phyloP scores from a whole-genome alignment of 768 basidiomycete genomes.

The Bullera alba region DNA sequence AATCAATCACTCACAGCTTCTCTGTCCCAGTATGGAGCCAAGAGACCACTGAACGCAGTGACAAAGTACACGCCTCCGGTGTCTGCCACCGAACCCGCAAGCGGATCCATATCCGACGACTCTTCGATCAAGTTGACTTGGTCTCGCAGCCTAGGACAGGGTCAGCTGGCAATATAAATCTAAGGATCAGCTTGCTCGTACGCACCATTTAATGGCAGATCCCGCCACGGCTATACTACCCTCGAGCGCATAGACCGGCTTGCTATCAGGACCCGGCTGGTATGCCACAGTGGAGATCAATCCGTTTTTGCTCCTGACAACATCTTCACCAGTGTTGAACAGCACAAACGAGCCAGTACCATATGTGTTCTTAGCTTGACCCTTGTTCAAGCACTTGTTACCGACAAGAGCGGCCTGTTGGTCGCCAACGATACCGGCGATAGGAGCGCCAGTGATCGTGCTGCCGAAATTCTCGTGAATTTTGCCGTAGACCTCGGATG shows the following conservation, averaged over 20 bases:
- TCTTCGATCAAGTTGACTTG: conserved; percentile 73
- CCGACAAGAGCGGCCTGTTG: conserved; percentile 95
- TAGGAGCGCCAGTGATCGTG: conserved; percentile 58
- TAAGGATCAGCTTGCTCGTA: background rate
- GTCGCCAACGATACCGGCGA: conserved; percentile 93
- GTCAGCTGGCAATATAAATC: background rate
- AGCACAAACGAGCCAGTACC: conserved; percentile 95
- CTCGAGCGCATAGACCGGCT: conserved; percentile 87
- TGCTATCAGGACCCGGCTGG: conserved; percentile 68
- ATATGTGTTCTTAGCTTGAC: conserved; percentile 97
- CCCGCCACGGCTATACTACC: conserved; percentile 94
- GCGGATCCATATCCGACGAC: conserved; percentile 73
- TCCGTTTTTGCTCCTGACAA: conserved; percentile 78
- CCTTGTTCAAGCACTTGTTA: conserved; percentile 84
- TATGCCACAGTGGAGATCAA: conserved; percentile 87
- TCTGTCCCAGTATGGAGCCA: conserved; percentile 91
- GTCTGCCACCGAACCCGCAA: conserved; percentile 67
- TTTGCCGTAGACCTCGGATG: conserved; percentile 84
- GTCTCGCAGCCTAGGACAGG: conserved; percentile 65
- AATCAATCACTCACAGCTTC: conserved; percentile 55
- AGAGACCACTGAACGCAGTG: conserved; percentile 88
- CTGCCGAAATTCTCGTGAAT: conserved; percentile 54
- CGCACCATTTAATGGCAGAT: conserved; percentile 82
- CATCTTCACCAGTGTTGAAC: conserved; percentile 84
- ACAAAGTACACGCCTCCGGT: conserved; percentile 94